Evolutionary conservation across 495 filamentous ascomycete genomes (phyloP).

Genomic region (Penicillium canescens): DNA sequence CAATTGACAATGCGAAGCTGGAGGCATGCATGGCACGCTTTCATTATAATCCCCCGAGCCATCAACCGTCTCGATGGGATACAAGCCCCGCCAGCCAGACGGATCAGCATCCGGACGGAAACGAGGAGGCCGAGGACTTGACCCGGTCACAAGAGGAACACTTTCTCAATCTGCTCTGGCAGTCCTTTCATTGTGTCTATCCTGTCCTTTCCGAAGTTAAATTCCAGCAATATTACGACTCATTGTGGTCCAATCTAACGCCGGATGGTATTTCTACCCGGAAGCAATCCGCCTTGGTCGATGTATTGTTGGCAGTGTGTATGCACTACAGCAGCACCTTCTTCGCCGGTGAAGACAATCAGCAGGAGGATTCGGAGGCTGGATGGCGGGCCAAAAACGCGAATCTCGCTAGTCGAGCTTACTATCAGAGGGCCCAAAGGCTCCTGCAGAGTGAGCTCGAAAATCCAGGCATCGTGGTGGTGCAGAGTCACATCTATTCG

Average conservation of each 20-base stretch:
- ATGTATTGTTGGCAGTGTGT: slow-evolving; percentile 14
- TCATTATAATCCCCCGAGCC: no score
- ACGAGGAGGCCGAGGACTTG: slow-evolving; percentile 10
- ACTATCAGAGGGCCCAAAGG: slow-evolving; percentile 10
- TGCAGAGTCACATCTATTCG: slow-evolving; percentile 22
- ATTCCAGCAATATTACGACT: slow-evolving; percentile 45
- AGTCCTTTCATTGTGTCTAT: slow-evolving; percentile 39
- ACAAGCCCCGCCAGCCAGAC: no score
- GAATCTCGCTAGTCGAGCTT: not conserved
- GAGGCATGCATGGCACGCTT: no score
- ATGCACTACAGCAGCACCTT: slow-evolving; percentile 11
- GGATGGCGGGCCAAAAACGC: not conserved
- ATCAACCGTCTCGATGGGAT: no score
- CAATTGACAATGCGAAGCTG: not conserved
- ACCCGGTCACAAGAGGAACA: slow-evolving; percentile 45
- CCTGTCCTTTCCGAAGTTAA: slow-evolving; percentile 44
- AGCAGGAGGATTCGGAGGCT: not conserved
- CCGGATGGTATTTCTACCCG: not conserved
- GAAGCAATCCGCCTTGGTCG: slow-evolving; percentile 11
- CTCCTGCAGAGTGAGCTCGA: slow-evolving; percentile 15
- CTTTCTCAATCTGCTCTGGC: slow-evolving; percentile 49
- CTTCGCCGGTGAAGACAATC: not conserved
- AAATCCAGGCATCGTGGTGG: slow-evolving; percentile 10
- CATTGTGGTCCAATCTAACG: slow-evolving; percentile 32
- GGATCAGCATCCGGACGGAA: no score